Evolutionary conservation across 805 yeast genomes (phyloP), one percentile per base, ranked within the genome.

Genomic region (Saccharomycopsis fermentans): DNA sequence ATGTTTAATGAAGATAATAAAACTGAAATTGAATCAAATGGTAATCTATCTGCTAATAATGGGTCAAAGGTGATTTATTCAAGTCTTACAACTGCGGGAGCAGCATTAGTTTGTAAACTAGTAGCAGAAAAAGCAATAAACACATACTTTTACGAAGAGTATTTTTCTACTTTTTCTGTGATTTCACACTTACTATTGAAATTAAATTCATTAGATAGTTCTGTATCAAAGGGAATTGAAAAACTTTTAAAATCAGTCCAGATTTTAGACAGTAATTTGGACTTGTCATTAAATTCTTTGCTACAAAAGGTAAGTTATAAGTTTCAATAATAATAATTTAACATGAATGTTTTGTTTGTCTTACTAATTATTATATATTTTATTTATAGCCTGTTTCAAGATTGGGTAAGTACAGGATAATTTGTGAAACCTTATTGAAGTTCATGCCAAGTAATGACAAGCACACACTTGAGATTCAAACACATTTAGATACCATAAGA

Each of bases 261-360:
- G 61, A 73, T 75, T 4, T 63, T 63, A 2, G 64, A 63, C 1
- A 70, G 61, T 3, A 60, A 63, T 21, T 58, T 74, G 64, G 87
- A 83, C 65, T 70, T 81, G 29, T 77, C 86, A 4, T 80, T 83
- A 55, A 64, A 67, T 6, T 54, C 62, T 5, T 24, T 59, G 29
- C 36, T 59, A 17, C 59, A 56, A 19, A 59, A 56, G 14, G 56
- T 54, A 40, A 19, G 34, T 24, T n/a, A 12, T 3, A 27, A 9
- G 35, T 53, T 6, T n/a, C 11, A 27, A 24, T 52, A 12, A n/a
- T 16, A 47, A 47, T 19, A 19, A 21, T 6, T 14, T 17, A 17
- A 21, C 8, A 39, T 4, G n/a, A 39, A n/a, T n/a, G n/a, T 17
- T 6, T 4, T 16, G 4, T 5, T 36, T 16, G 6, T 21, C 3